Conservation (phyloP, 225 moss, liverwort and hornwort genomes). For the Physcomitrellopsis africana region DNA sequence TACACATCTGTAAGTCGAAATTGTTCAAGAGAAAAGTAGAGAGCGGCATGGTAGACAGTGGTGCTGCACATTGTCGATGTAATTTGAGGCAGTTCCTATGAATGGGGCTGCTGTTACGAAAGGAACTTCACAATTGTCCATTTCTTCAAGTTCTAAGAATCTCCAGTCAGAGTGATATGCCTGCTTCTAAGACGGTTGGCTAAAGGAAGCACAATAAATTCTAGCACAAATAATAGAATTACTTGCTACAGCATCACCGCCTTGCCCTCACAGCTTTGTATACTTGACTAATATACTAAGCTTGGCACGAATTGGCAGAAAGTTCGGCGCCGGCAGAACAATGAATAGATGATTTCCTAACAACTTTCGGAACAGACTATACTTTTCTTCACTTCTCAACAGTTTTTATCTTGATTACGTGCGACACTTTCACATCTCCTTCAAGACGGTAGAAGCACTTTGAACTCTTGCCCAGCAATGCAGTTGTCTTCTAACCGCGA, state of each 20-base stretch:
- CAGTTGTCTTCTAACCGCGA: background rate
- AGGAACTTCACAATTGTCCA: conserved; percentile 2
- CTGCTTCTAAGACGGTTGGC: conserved; percentile 2
- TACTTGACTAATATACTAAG: background rate
- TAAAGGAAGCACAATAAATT: background rate
- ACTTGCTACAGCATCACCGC: no score
- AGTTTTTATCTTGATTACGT: background rate
- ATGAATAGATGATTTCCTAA: background rate
- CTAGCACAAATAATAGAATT: background rate
- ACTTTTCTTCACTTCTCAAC: background rate
- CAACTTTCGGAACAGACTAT: conserved; percentile 4
- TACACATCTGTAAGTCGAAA: conserved; percentile 11
- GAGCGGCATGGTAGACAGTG: background rate
- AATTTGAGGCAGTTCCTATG: conserved; percentile 10
- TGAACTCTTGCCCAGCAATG: conserved; percentile 18
- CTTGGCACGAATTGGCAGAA: background rate
- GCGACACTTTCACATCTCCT: conserved; percentile 9
- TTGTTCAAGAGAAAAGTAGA: conserved; percentile 1
- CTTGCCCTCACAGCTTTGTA: no score
- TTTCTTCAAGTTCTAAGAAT: conserved; percentile 5
- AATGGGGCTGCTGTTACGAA: background rate
- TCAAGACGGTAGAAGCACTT: background rate
- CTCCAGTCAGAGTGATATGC: background rate
- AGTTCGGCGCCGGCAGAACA: background rate
- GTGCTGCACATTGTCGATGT: conserved; percentile 15